Base-by-base conservation (phyloP, 2,329 filamentous ascomycete genomes). In the Botrytis cinerea region DNA sequence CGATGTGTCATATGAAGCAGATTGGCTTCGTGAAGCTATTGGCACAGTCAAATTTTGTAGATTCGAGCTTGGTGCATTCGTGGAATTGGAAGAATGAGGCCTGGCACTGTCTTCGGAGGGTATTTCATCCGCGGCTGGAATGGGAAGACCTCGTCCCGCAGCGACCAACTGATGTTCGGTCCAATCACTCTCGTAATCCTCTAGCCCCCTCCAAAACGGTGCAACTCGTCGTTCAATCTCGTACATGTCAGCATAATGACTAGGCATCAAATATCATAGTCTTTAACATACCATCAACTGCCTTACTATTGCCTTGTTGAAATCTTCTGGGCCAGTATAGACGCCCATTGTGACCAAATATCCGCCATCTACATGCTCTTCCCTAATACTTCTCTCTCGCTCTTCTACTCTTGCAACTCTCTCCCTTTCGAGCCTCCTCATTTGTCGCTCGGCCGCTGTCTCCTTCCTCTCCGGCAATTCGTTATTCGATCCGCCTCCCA, bases 101-200 rank as follows among this genome's bases (percentile, higher is more conserved):
- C 81, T 85, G 46, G 85, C 84, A 78, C 86, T 87, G 76, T 86
- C 87, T 79, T 96, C 92, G 8, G 92, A 88, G 7, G 93, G 93
- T 4, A 94, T 90, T 78, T 95, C 90, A 82, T 98, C 94, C 64
- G 95, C 89, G 12, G 93, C 88, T 20, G 96, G 96, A 69, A 98
- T 90, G 4, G 93, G 89, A 73, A 97, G 87, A 32, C 93, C 95
- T 79, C 94, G 90, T 68, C 92, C 96, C 38, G 93, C 94, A 73
- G 95, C 94, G 78, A 98, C 90, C n/a, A 99, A 89, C 83, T 99
- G 96, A 82, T 96, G 91, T 80, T 99, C 96, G 20, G 94, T 92
- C 96, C 96, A 99, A 70, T 89, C 92, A 35, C 93, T 89, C 25
- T 91, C 92, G 82, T 96, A 94, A 82, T 98, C 95, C 76, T 97